phyloP scores from a whole-genome alignment of 441 rosid genomes.

The Populus hybrid region DNA sequence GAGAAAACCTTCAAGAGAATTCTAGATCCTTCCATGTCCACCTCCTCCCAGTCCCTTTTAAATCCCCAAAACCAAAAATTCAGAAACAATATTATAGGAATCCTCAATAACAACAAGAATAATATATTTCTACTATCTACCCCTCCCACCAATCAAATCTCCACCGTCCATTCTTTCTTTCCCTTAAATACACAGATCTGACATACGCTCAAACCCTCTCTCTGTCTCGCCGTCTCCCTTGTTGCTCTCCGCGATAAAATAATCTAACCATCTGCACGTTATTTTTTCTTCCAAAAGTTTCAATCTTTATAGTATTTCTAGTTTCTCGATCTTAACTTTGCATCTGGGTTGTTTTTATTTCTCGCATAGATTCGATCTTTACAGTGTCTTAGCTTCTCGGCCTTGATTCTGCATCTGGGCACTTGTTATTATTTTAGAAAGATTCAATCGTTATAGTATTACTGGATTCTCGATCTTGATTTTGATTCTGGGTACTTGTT shows the following conservation, averaged over 20 bases:
- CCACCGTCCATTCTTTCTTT: constrained; percentile 29
- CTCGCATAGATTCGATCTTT: background rate
- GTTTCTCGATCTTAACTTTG: background rate
- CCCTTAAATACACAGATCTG: constrained; percentile 15
- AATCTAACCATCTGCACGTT: constrained; percentile 17
- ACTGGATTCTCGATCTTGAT: background rate
- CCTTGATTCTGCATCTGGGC: constrained; percentile 7
- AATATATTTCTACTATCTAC: background rate
- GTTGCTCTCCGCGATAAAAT: constrained; percentile 25
- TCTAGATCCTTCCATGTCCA: constrained; percentile 33
- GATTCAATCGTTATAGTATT: too few relatives aligned
- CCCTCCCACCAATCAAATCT: constrained; percentile 19
- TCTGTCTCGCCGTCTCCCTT: constrained; percentile 28
- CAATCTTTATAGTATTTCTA: background rate
- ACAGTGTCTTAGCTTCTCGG: background rate
- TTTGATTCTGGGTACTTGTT: background rate
- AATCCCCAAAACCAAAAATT: background rate
- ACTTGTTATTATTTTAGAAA: background rate
- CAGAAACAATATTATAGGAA: too few relatives aligned
- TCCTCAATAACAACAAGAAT: background rate
- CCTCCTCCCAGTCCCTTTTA: background rate
- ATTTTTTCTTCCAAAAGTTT: background rate
- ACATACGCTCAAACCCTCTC: background rate
- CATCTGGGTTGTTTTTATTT: background rate
- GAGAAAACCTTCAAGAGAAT: background rate